Evolutionary conservation across 2,329 filamentous ascomycete species (phyloP).

Genomic region (Ceratocystis lukuohia): DNA sequence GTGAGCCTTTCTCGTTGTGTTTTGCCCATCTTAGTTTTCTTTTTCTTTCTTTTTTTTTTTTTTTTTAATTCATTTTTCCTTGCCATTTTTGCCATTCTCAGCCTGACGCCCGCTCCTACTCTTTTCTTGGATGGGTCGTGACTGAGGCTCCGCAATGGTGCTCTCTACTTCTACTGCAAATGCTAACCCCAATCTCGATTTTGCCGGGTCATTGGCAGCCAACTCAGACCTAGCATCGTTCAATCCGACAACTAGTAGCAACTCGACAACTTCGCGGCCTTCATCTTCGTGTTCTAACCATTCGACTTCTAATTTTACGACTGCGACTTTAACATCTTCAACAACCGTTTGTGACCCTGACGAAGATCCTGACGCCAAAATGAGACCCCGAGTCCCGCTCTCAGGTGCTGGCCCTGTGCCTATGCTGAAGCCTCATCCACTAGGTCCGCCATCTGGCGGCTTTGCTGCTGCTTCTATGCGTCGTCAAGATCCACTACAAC

Average conservation of each 20-base stretch:
- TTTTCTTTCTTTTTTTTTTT: background rate
- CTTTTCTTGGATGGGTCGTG: constrained; percentile 1
- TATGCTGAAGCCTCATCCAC: constrained; percentile 17
- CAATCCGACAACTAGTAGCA: background rate
- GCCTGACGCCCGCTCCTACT: background rate
- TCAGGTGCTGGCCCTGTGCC: constrained; percentile 13
- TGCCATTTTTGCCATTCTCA: background rate
- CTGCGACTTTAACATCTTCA: background rate
- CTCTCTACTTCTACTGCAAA: constrained; percentile 7
- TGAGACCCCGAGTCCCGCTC: constrained; percentile 17
- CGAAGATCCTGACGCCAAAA: constrained; percentile 5
- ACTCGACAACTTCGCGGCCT: constrained; percentile 8
- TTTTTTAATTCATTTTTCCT: background rate
- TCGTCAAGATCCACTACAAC: constrained; percentile 3
- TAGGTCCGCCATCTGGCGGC: constrained; percentile 15
- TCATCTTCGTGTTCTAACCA: constrained; percentile 13
- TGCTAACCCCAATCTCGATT: constrained; percentile 14
- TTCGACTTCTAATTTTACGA: constrained; percentile 5
- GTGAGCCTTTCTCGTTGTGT: background rate
- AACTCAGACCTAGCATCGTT: constrained; percentile 5
- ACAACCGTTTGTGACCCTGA: constrained; percentile 11
- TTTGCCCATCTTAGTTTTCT: background rate
- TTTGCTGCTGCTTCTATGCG: constrained; percentile 18
- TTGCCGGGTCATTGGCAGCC: constrained; percentile 9
- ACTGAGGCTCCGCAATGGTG: constrained; percentile 17